These are phyloP conservation scores for Exophiala phaeomuriformis DNA, from an alignment of 2,329 filamentous ascomycete genomes.

Conservation along the genomic window DNA sequence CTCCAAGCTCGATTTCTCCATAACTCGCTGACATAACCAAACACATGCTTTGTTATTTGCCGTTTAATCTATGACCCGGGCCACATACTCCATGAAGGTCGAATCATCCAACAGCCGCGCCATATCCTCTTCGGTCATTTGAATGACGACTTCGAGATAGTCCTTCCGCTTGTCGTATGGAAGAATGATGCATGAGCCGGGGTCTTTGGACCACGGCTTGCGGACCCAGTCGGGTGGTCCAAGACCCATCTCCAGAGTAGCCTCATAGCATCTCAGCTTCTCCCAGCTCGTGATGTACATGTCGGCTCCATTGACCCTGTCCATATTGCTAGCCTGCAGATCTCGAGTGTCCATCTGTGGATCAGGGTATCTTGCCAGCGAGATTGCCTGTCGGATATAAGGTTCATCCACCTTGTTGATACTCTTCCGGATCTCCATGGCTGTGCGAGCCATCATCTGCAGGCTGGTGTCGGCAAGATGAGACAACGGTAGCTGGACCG, in stretches of 20 bases:
- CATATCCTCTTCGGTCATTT: conserved; percentile 26
- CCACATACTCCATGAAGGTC: conserved; percentile 22
- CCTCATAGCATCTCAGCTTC: conserved; percentile 22
- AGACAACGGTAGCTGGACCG: conserved; percentile 25
- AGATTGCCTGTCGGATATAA: conserved; percentile 28
- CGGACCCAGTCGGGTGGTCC: conserved; percentile 26
- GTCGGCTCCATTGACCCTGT: conserved; percentile 24
- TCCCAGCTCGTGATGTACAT: conserved; percentile 28
- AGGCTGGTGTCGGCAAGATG: conserved; percentile 26
- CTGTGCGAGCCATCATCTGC: conserved; percentile 32
- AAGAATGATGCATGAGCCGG: conserved; percentile 27
- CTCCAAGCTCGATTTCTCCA: not conserved
- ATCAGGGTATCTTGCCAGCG: conserved; percentile 20
- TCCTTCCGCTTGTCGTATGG: conserved; percentile 20
- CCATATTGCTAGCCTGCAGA: conserved; percentile 26
- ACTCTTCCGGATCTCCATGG: conserved; percentile 32
- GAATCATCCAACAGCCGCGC: conserved; percentile 20
- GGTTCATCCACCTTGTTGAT: conserved; percentile 31
- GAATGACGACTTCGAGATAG: conserved; percentile 25
- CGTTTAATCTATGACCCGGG: conserved; percentile 19
- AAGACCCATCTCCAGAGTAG: conserved; percentile 24
- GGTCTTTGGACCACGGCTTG: conserved; percentile 27
- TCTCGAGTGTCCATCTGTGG: conserved; percentile 22
- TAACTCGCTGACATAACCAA: not conserved
- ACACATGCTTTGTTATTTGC: too few relatives aligned